Evolutionary conservation across 2,329 filamentous ascomycete species (phyloP).

Genomic region (Phaeosphaeria sp.): DNA sequence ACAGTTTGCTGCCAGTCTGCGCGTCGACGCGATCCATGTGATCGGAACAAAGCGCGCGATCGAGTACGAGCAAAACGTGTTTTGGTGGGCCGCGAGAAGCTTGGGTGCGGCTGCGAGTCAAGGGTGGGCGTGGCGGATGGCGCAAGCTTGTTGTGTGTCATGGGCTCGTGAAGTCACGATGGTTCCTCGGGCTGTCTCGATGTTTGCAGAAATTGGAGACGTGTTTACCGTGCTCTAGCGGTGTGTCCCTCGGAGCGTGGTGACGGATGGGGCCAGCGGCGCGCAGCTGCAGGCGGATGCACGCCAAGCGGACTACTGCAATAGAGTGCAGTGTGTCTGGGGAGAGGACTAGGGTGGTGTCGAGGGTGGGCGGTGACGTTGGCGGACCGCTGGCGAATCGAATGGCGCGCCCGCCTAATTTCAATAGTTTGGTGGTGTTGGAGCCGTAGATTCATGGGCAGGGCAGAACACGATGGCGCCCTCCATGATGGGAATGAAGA

Average conservation of each 20-base stretch:
- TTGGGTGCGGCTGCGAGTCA: not conserved
- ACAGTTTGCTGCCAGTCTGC: conserved; percentile 11
- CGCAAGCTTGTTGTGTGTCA: not conserved
- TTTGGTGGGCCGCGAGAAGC: not conserved
- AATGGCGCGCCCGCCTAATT: conserved; percentile 9
- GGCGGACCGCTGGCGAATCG: conserved; percentile 1
- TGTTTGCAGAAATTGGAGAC: not conserved
- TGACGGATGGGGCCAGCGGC: not conserved
- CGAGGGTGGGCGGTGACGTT: not conserved
- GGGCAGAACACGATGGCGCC: conserved; percentile 7
- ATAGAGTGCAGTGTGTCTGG: not conserved
- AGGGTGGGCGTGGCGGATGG: not conserved
- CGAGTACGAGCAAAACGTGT: not conserved
- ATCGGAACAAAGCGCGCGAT: not conserved
- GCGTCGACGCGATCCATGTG: conserved; percentile 1
- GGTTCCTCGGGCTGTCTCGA: not conserved
- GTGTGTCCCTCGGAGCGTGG: not conserved
- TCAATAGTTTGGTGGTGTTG: conserved; percentile 10
- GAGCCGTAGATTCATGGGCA: not conserved
- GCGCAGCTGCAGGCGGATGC: not conserved
- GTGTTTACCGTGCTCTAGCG: not conserved
- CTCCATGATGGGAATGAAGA: no score
- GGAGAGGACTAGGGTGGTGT: not conserved
- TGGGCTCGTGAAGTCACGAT: not conserved
- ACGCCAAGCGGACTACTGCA: not conserved